Evolutionary conservation across 352 stramenopile genomes (phyloP), one percentile per base, ranked within the genome.

Genomic region (Phytopythium montanum): DNA sequence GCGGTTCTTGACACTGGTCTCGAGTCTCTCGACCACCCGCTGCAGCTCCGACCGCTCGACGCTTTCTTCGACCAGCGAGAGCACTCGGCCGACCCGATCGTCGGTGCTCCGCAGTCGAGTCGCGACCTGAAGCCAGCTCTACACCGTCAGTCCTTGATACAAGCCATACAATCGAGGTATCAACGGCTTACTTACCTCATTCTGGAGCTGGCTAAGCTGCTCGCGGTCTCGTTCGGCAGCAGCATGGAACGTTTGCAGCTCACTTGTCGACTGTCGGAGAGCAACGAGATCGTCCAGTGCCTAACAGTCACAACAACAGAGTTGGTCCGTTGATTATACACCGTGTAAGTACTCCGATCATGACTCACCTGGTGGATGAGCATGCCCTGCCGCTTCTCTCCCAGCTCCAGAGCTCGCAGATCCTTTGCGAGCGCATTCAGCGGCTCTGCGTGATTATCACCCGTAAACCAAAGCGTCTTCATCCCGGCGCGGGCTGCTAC

Each of bases 1-100:
- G 3, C 75, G 78, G 19, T 61, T 55, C 56, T 85, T 85, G 12
- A 88, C 57, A 38, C 68, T 79, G 46, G 56, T 69, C 59, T 85
- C 73, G 10, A 79, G 50, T 23, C 69, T 69, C 34, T 72, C 67
- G 3, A 88, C 42, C 23, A 76, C 59, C n/a, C 65, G 62, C 39
- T 79, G 60, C 12, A 84, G 62, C 42, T 84, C 71, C 3, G 38
- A 48, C 28, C 66, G 71, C 23, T 86, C 73, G 6, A 61, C 57
- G 8, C 55, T 38, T n/a, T 56, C 60, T 60, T 86, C 75, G 2
- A 72, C 50, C 2, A 83, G 46, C n/a, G 61, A 45, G 5, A 85
- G 38, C 13, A 86, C 25, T 31, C 73, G 70, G 31, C 62, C 65
- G 23, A 85, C 57, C 34, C 74, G 73, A 23, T 62, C 61, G 46